Conservation (phyloP, 305 asterid species). For the Andrographis paniculata region DNA sequence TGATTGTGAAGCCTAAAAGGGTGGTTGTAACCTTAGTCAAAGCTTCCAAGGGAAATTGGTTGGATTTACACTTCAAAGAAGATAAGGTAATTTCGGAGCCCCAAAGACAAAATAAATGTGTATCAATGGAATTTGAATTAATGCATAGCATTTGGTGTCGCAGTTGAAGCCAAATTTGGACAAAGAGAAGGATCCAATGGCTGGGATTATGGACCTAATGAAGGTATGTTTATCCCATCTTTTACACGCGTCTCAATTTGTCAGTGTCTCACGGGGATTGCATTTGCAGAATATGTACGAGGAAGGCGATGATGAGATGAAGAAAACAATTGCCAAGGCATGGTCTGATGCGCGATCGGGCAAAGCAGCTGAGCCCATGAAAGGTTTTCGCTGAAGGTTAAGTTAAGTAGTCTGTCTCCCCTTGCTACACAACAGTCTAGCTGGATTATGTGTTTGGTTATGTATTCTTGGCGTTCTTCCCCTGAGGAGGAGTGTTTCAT, state of each 20-base stretch:
- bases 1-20: constrained; percentile 65
- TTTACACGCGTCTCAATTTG: background rate
- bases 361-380: constrained; percentile 62
- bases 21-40: constrained; percentile 50
- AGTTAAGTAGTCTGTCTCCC: too few species aligned
- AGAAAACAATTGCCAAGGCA: constrained; percentile 73
- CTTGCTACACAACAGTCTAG: too few species aligned
- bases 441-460: too few species aligned
- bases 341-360: constrained; percentile 87
- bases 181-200: constrained; percentile 80
- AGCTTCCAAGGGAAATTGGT: constrained; percentile 68
- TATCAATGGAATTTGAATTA: background rate
- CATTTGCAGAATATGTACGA: constrained; percentile 71
- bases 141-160: constrained; percentile 7
- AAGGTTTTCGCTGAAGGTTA: too few species aligned
- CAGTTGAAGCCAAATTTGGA: constrained; percentile 68
- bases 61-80: constrained; percentile 80
- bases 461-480: too few species aligned
- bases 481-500: too few species aligned
- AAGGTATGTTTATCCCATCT: constrained; percentile 36
- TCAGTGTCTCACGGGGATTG: background rate
- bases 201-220: constrained; percentile 90
- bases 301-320: constrained; percentile 85
- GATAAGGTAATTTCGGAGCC: constrained; percentile 47
- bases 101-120: background rate